Evolutionary conservation across 1,284 basidiomycete genomes (phyloP), one percentile per base, ranked within the genome.

Genomic region (Pseudozyma hubeiensis): DNA sequence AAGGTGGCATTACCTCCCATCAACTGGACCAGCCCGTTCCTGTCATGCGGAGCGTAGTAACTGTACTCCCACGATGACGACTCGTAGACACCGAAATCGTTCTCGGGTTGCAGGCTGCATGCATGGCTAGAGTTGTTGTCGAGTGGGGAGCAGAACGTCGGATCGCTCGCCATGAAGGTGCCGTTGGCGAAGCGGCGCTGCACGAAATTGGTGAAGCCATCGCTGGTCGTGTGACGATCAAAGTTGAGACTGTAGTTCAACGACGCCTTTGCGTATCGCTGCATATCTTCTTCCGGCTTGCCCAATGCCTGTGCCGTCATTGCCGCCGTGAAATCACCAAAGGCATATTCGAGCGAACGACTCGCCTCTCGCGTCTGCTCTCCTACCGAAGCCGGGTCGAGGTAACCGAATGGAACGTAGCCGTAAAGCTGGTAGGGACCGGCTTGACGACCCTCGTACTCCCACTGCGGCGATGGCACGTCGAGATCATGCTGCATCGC

Each of bases 301-400:
- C 60, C 62, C 16, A 77, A 59, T 11, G 65, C 62, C 29, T 53
- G 49, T 6, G 77, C 79, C 13, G 74, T 77, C 57, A 73, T 64
- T 3, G 74, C 66, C 10, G 77, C 72, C 4, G 71, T 74, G 44
- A 91, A 91, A 77, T 91, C 84, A 53, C 84, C 84, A 65, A 81
- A 84, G 1, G 81, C 69, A 40, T 85, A 85, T 71, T 85, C 81
- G 44, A 84, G 60, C 34, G 75, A 77, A 7, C 82, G 62, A 31
- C 73, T 77, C 7, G 64, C 65, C 51, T 79, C 77, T n/a, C 79
- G 59, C 29, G 77, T 80, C 62, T 75, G 71, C 37, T 74, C 63
- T n/a, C 79, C 79, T 7, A 76, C 76, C 13, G 73, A 75, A 13
- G 46, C 60, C 0, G 66, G 52, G 48, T 80, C 78, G 11, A 79